A percentile compares a stretch with the other conserved stretches of the same genome.
phyloP scores from a whole-genome alignment of 345 rosid species.

The Euphorbia lathyris region DNA sequence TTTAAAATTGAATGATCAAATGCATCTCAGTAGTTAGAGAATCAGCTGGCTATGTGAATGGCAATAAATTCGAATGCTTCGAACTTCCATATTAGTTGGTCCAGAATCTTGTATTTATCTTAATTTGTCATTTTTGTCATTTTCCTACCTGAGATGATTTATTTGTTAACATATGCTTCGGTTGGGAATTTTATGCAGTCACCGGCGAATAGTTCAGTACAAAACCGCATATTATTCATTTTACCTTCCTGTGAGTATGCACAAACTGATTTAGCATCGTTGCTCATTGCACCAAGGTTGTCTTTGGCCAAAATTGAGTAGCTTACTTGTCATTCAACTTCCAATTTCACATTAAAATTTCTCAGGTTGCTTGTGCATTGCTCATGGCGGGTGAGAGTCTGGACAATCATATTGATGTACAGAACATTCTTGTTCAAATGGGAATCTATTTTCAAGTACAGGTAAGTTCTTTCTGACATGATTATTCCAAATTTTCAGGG shows the following conservation, averaged over 20 bases:
- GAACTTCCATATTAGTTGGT: neutral
- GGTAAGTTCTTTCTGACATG: constrained; percentile 19
- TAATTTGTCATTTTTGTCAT: neutral
- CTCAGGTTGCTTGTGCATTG: constrained; percentile 46
- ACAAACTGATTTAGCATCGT: neutral
- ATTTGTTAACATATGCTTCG: neutral
- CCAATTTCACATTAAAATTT: neutral
- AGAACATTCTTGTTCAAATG: constrained; percentile 42
- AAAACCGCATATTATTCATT: constrained; percentile 48
- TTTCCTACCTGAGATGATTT: neutral
- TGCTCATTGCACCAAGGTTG: neutral
- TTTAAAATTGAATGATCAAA: neutral
- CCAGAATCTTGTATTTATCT: neutral
- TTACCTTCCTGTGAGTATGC: constrained; percentile 41
- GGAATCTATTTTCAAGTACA: constrained; percentile 47
- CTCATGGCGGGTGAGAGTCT: constrained; percentile 43
- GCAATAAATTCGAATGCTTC: neutral
- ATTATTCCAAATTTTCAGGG: neutral
- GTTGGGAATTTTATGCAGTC: constrained; percentile 25
- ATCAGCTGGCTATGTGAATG: neutral
- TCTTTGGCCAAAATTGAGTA: neutral
- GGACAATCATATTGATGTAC: constrained; percentile 32
- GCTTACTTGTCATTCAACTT: neutral
- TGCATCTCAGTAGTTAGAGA: neutral
- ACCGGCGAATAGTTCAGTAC: constrained; percentile 40